Conservation (phyloP, 495 filamentous ascomycete genomes). For the Penicillium macrosclerotiorum region DNA sequence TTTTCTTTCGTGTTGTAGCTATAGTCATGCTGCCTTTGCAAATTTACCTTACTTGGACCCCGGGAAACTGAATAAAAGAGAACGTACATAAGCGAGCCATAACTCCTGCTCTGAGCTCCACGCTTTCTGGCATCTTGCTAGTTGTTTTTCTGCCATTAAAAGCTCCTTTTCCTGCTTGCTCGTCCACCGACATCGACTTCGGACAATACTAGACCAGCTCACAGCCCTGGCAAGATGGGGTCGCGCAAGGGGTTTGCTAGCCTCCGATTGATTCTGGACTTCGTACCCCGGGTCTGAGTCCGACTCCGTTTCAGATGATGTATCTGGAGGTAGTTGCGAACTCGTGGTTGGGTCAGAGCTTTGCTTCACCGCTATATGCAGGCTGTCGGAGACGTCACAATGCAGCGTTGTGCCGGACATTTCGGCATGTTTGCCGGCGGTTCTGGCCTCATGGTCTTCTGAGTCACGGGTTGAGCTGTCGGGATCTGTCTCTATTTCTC, state of each 20-base stretch:
- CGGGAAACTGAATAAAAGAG: no score
- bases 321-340: background rate
- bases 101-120: slow-evolving; percentile 47
- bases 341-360: slow-evolving; percentile 6
- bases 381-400: slow-evolving; percentile 18
- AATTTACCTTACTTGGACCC: no score
- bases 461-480: background rate
- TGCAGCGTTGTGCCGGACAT: slow-evolving; percentile 14
- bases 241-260: slow-evolving; percentile 10
- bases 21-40: no score
- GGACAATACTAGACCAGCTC: slow-evolving; percentile 37
- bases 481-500: background rate
- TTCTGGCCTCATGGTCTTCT: background rate
- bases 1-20: background rate
- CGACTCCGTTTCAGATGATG: slow-evolving; percentile 3
- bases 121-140: slow-evolving; percentile 40
- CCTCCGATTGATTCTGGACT: background rate
- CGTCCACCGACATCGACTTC: slow-evolving; percentile 35
- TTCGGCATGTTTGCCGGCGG: slow-evolving; percentile 3
- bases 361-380: slow-evolving; percentile 32
- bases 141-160: slow-evolving; percentile 26
- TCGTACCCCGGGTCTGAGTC: slow-evolving; percentile 12
- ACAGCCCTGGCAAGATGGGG: slow-evolving; percentile 23
- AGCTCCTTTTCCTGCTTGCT: slow-evolving; percentile 34
- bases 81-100: slow-evolving; percentile 40